These are phyloP conservation scores for Penicillium sp. DNA, from an alignment of 2,329 filamentous ascomycete species.

Conservation along the genomic window DNA sequence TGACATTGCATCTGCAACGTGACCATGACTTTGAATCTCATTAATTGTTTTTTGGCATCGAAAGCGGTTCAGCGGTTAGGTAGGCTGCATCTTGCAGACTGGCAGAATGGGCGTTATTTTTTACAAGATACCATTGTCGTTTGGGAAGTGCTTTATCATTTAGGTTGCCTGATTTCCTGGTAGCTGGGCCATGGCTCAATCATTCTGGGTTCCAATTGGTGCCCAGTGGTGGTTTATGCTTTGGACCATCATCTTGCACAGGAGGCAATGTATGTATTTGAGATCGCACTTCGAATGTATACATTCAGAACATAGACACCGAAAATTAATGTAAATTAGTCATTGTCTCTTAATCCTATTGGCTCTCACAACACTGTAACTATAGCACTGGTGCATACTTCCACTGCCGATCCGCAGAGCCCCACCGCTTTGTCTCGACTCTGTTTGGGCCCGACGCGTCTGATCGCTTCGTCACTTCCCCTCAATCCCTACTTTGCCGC, in stretches of 20 bases:
- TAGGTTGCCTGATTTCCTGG: too few species aligned
- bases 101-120: constrained; percentile 21
- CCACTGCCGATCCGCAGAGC: not conserved
- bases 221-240: too few species aligned
- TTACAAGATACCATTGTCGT: constrained; percentile 18
- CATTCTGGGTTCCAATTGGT: too few species aligned
- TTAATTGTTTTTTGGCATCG: constrained; percentile 4
- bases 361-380: too few species aligned
- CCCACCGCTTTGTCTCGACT: constrained; percentile 6
- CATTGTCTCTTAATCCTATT: too few species aligned
- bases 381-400: too few species aligned
- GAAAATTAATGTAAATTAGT: too few species aligned
- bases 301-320: too few species aligned
- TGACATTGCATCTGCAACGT: constrained; percentile 14
- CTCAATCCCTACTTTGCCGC: constrained; percentile 4
- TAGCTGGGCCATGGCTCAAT: too few species aligned
- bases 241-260: too few species aligned
- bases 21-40: constrained; percentile 18
- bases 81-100: constrained; percentile 7
- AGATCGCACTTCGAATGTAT: too few species aligned
- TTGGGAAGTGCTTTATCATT: constrained; percentile 3
- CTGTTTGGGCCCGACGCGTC: constrained; percentile 21
- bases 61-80: constrained; percentile 25
- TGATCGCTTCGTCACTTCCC: constrained; percentile 1
- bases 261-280: too few species aligned